These are phyloP conservation scores for Coelastrella sp. DNA, from an alignment of 139 green algal genomes.

Conservation along the genomic window DNA sequence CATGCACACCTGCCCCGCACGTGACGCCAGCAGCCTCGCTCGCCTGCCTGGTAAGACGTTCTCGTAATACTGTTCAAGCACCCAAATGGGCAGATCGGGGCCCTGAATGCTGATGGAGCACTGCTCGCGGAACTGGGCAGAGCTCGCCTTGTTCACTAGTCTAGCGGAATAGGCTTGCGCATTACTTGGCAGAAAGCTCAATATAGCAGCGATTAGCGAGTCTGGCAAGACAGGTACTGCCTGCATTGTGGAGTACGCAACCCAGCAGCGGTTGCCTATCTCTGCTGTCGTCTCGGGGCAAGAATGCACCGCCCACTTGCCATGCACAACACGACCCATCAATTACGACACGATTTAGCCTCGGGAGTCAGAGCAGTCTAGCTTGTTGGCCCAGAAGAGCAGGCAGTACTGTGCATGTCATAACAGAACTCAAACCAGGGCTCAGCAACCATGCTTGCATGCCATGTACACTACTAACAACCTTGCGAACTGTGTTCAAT, in stretches of 20 bases:
- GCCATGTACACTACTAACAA: too few species aligned
- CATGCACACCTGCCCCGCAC: not conserved
- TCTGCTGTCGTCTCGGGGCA: too few species aligned
- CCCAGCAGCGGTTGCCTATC: too few species aligned
- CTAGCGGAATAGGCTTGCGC: not conserved
- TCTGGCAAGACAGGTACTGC: not conserved
- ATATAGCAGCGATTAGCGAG: not conserved
- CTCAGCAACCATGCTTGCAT: too few species aligned
- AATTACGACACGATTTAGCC: too few species aligned
- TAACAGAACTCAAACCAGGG: too few species aligned
- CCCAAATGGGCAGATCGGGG: not conserved
- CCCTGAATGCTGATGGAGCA: not conserved
- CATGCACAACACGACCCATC: too few species aligned
- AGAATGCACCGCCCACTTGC: too few species aligned
- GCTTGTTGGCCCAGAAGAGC: too few species aligned
- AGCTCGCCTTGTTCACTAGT: not conserved
- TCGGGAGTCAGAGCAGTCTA: too few species aligned
- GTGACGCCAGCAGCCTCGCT: slow-evolving; percentile 1
- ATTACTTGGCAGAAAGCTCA: not conserved
- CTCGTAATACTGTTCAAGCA: not conserved
- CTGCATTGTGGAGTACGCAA: not conserved
- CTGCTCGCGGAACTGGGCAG: not conserved
- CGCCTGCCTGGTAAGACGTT: not conserved
- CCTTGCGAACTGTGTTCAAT: too few species aligned
- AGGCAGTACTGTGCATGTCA: too few species aligned